Percentiles rank a stretch among this genome's conserved stretches.
Conservation (phyloP, 345 rosid genomes). For the Pistacia atlantica region DNA sequence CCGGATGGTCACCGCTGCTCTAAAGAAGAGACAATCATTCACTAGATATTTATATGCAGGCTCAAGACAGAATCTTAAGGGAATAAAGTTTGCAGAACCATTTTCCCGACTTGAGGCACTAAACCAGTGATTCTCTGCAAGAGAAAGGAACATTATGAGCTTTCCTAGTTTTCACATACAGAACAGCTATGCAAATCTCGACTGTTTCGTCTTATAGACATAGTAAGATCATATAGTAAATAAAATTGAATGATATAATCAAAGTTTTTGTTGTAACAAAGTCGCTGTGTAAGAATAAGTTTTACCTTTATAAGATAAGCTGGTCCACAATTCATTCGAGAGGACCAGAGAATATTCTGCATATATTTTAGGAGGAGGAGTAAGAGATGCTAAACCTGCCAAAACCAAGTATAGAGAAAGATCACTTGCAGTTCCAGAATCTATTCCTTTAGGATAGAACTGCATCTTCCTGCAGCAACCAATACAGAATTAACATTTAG, state of each 20-base stretch:
- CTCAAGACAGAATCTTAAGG: constrained; percentile 6
- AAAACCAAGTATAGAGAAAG: constrained; percentile 35
- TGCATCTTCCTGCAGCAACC: constrained; percentile 38
- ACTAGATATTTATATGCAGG: constrained; percentile 21
- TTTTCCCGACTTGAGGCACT: constrained; percentile 22
- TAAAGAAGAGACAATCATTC: constrained; percentile 34
- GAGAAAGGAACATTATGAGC: not conserved
- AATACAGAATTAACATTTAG: not conserved
- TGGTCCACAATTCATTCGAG: constrained; percentile 32
- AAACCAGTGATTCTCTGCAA: constrained; percentile 41
- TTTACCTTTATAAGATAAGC: constrained; percentile 36
- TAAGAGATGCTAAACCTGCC: constrained; percentile 25
- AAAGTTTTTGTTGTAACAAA: no score
- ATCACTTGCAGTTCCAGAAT: constrained; percentile 20
- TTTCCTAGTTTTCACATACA: no score
- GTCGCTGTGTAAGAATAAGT: not conserved
- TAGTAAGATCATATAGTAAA: no score
- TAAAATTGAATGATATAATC: no score
- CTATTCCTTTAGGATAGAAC: constrained; percentile 39
- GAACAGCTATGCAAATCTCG: no score
- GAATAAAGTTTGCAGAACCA: constrained; percentile 25
- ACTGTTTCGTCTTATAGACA: no score
- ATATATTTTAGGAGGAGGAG: constrained; percentile 27
- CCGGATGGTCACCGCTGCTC: constrained; percentile 38
- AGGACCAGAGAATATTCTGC: constrained; percentile 36